Evolutionary conservation across 2,329 filamentous ascomycete species (phyloP), one percentile per base, ranked within the genome.

Genomic region (Colletotrichum lupini): DNA sequence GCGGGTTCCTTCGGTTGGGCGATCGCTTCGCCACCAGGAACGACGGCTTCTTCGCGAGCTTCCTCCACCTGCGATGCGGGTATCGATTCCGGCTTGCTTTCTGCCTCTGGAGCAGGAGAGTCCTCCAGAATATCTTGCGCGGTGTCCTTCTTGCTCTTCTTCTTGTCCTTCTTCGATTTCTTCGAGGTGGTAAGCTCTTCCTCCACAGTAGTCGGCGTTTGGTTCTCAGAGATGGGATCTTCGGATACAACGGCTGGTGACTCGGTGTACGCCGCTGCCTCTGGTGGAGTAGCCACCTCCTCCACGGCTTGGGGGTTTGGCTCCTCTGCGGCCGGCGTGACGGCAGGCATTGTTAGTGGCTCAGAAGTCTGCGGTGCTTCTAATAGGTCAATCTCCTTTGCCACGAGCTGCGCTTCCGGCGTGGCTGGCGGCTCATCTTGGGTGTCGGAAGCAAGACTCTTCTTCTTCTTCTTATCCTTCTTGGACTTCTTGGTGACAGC

Each of bases 391-490:
- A 35, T 24, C 19, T 66, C 52, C 26, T 46, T 26, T 11, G 6
- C 24, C 35, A 24, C 37, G n/a, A 24, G 53, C 32, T 49, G 32
- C 16, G 63, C 35, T 16, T 32, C 32, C 16, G 32, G 24, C 14
- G 24, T 56, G 22, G 32, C 32, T 28, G 26, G 52, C 32, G 53
- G 19, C 32, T 66, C 63, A 28, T 58, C 63, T 8, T 35, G 24
- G 24, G 42, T 66, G 63, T 24, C 37, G 16, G 68, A 56, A 22
- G 58, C 57, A 28, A 57, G 56, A 14, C 24, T 57, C 14, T 78
- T 77, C 65, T 77, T 80, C 24, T 78, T 77, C 58, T 77, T 80
- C 76, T 81, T 81, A 56, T 77, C 76, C 71, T 82, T 83, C 66
- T 81, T 81, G 65, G 72, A 77, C 73, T 80, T 82, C 76, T 80